Percentiles rank a stretch among this genome's conserved stretches.
Evolutionary conservation across 2,329 filamentous ascomycete genomes (phyloP).

Genomic region (Phyllosticta capitalensis): DNA sequence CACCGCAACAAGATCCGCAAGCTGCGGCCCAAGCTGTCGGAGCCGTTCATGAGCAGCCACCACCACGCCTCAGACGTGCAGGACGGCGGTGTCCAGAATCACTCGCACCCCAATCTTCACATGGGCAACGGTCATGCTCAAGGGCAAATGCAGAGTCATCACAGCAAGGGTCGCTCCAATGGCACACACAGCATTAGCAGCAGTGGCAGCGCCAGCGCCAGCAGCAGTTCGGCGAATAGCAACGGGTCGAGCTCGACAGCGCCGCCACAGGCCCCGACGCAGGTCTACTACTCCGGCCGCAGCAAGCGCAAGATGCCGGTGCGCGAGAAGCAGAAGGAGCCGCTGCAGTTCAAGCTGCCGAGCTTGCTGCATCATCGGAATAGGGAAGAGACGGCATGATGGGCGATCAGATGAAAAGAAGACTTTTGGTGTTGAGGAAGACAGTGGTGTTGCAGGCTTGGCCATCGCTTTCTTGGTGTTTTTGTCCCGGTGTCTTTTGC

Average conservation of each 20-base stretch:
- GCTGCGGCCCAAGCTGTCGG: slow-evolving; percentile 27
- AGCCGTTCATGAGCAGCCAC: slow-evolving; percentile 14
- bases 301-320: slow-evolving; percentile 34
- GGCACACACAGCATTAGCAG: neutral
- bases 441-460: neutral
- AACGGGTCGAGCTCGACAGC: slow-evolving; percentile 9
- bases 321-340: slow-evolving; percentile 29
- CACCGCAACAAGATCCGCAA: slow-evolving; percentile 33
- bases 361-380: slow-evolving; percentile 13
- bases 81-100: slow-evolving; percentile 18
- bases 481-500: neutral
- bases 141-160: too few relatives aligned
- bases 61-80: slow-evolving; percentile 2
- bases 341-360: slow-evolving; percentile 29
- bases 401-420: too few relatives aligned
- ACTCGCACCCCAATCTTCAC: neutral
- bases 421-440: too few relatives aligned
- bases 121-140: neutral
- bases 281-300: slow-evolving; percentile 31
- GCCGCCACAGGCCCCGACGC: slow-evolving; percentile 13
- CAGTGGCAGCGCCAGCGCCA: neutral
- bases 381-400: slow-evolving; percentile 2
- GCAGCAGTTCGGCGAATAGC: neutral
- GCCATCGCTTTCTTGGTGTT: neutral
- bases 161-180: too few relatives aligned